Evolutionary conservation across 2,329 filamentous ascomycete genomes (phyloP).

Genomic region (Cryphonectria japonica): DNA sequence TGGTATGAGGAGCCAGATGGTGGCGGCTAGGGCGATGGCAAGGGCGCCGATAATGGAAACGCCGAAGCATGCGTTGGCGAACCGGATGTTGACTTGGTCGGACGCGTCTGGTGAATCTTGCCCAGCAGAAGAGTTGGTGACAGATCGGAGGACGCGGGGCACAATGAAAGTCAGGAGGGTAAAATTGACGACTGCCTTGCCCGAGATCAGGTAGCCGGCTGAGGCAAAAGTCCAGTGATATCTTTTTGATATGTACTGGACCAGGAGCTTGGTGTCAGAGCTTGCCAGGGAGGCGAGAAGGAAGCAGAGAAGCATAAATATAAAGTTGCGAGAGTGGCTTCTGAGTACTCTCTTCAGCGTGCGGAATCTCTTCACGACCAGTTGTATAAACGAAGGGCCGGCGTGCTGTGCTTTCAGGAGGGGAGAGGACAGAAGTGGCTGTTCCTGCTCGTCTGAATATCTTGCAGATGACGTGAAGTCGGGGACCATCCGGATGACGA

Average conservation of each 20-base stretch:
- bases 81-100: slow-evolving; percentile 39
- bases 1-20: slow-evolving; percentile 46
- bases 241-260: slow-evolving; percentile 55
- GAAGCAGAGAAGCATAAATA: slow-evolving; percentile 48
- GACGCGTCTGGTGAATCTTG: slow-evolving; percentile 30
- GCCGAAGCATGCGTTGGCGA: slow-evolving; percentile 43
- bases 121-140: slow-evolving; percentile 25
- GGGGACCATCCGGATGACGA: slow-evolving; percentile 39
- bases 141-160: slow-evolving; percentile 41
- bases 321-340: slow-evolving; percentile 47
- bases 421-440: slow-evolving; percentile 45
- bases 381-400: slow-evolving; percentile 30
- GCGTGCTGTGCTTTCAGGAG: slow-evolving; percentile 42
- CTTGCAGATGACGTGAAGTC: slow-evolving; percentile 19
- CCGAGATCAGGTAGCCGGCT: slow-evolving; percentile 52
- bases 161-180: slow-evolving; percentile 47
- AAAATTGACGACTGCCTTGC: slow-evolving; percentile 54
- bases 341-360: slow-evolving; percentile 40
- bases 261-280: slow-evolving; percentile 54
- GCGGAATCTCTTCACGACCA: slow-evolving; percentile 36
- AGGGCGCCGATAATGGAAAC: slow-evolving; percentile 48
- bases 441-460: slow-evolving; percentile 40
- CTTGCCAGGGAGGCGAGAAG: slow-evolving; percentile 54
- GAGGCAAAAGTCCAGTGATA: slow-evolving; percentile 51
- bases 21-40: slow-evolving; percentile 45